Conservation (phyloP, 345 rosid genomes). For the Camelina hispida region DNA sequence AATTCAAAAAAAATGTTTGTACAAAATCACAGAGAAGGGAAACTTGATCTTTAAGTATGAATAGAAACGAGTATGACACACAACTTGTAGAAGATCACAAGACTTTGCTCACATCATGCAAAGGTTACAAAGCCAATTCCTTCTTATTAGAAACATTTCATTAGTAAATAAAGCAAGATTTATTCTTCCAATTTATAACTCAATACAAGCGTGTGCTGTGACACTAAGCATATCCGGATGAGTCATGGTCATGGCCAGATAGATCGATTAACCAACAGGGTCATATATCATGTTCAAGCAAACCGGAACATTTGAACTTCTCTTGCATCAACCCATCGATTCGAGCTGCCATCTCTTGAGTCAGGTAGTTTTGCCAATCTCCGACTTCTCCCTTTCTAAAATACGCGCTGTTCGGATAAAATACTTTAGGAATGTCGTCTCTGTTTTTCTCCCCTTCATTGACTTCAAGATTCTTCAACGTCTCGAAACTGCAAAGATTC, state of each 20-base stretch:
- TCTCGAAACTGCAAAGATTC: conserved; percentile 38
- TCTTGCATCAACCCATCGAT: conserved; percentile 18
- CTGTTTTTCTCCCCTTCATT: conserved; percentile 6
- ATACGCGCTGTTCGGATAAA: conserved; percentile 4
- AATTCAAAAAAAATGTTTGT: not conserved
- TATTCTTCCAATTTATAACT: not conserved
- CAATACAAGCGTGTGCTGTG: not conserved
- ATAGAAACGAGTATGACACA: not conserved
- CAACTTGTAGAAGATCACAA: not conserved
- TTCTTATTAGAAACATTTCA: not conserved
- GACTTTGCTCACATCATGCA: not conserved
- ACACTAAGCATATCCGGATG: not conserved
- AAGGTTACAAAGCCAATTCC: not conserved
- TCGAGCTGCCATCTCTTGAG: conserved; percentile 38
- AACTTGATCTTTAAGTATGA: not conserved
- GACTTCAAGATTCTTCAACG: conserved; percentile 37
- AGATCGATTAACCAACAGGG: not conserved
- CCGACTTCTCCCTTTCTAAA: conserved; percentile 47
- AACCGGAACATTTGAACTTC: conserved; percentile 28
- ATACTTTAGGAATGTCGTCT: not conserved
- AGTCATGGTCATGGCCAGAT: too few species aligned
- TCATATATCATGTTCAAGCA: conserved; percentile 10
- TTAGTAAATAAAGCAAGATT: not conserved
- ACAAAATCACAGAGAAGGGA: not conserved
- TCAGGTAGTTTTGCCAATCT: conserved; percentile 42